Conservation (phyloP, 2,329 filamentous ascomycete genomes). For the Truncatella angustata region DNA sequence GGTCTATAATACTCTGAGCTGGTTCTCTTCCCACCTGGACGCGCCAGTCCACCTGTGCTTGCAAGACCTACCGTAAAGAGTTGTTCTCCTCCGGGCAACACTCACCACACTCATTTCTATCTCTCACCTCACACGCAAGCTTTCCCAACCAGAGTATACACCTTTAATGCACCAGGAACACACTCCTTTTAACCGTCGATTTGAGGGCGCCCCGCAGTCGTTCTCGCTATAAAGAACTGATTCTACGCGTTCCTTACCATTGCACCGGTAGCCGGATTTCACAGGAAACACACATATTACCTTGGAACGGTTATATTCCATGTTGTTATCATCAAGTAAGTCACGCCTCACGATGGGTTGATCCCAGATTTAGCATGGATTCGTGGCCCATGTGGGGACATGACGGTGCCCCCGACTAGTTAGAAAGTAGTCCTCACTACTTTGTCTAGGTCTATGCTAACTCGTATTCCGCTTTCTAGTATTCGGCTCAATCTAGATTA, state of each 20-base stretch:
- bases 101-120: conserved; percentile 44
- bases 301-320: conserved; percentile 29
- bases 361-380: conserved; percentile 35
- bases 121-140: neutral
- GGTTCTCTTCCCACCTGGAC: conserved; percentile 50
- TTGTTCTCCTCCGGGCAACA: conserved; percentile 38
- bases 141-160: conserved; percentile 15
- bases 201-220: conserved; percentile 35
- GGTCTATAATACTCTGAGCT: conserved; percentile 51
- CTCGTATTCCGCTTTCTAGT: conserved; percentile 27
- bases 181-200: conserved; percentile 30
- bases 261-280: conserved; percentile 17
- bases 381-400: conserved; percentile 28
- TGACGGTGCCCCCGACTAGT: conserved; percentile 19
- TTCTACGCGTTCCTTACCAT: conserved; percentile 36
- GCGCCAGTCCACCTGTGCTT: conserved; percentile 33
- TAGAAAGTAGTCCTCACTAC: conserved; percentile 28
- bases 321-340: conserved; percentile 39
- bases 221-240: conserved; percentile 32
- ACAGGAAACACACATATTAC: conserved; percentile 26
- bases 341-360: conserved; percentile 30
- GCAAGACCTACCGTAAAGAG: conserved; percentile 37
- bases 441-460: conserved; percentile 39
- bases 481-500: conserved; percentile 35
- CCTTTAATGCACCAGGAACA: conserved; percentile 14